phyloP scores from a whole-genome alignment of 306 rosid species.

The Gleditsia sinensis region DNA sequence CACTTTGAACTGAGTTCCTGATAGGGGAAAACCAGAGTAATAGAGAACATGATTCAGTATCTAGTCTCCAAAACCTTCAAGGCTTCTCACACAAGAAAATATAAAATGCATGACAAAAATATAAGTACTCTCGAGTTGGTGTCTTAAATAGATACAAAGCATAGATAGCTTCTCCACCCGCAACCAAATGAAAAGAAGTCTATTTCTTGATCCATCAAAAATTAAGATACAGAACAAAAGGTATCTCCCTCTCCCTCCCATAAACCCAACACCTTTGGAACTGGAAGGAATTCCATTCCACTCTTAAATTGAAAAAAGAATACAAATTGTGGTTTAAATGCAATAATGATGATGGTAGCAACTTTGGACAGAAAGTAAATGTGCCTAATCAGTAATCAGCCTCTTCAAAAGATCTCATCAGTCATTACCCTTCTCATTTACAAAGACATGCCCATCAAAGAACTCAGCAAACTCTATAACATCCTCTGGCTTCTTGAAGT shows the following conservation, averaged over 20 bases:
- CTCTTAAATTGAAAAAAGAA: not conserved
- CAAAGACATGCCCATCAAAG: constrained; percentile 68
- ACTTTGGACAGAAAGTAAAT: constrained; percentile 15
- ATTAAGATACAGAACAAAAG: not conserved
- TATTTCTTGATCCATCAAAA: not conserved
- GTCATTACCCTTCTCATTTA: constrained; percentile 78
- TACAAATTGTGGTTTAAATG: not conserved
- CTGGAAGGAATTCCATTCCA: not conserved
- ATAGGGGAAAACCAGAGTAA: constrained; percentile 18
- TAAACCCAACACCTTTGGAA: not conserved
- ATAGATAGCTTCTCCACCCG: not conserved
- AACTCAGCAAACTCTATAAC: constrained; percentile 75
- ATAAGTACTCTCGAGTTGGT: not conserved
- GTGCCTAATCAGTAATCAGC: constrained; percentile 29
- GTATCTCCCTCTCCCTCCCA: not conserved
- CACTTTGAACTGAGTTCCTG: constrained; percentile 71
- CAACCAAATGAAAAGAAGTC: constrained; percentile 5
- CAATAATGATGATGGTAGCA: not conserved
- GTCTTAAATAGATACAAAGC: constrained; percentile 9
- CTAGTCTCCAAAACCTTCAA: not conserved
- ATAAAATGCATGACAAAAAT: constrained; percentile 6
- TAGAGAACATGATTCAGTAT: constrained; percentile 19
- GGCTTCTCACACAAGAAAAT: not conserved
- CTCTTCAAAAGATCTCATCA: constrained; percentile 29
- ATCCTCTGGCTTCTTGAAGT: constrained; percentile 73